phyloP scores from a whole-genome alignment of 148 eudicot genomes.

The Rhododendron molle region DNA sequence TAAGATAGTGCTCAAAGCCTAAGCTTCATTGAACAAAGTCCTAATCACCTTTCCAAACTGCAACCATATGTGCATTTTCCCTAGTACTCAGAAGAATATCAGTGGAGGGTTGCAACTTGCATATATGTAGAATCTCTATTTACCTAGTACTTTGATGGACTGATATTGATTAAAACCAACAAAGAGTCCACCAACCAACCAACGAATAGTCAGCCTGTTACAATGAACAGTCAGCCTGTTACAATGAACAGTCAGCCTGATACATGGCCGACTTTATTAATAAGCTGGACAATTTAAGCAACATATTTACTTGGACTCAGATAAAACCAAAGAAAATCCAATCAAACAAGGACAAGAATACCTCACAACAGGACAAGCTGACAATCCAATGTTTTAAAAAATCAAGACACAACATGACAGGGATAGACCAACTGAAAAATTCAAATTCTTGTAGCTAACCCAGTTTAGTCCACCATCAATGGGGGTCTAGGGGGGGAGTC shows the following conservation, averaged over 20 bases:
- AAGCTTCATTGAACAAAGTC: background rate
- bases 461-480: background rate
- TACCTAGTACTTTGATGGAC: too few species aligned
- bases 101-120: background rate
- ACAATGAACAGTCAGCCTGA: background rate
- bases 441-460: background rate
- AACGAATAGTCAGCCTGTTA: too few species aligned
- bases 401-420: background rate
- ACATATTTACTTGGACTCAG: background rate
- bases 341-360: background rate
- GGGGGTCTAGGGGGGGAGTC: background rate
- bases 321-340: background rate
- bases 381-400: too few species aligned
- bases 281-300: background rate
- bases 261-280: background rate
- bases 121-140: background rate
- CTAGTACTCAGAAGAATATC: background rate
- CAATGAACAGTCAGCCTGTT: background rate
- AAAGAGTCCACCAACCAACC: too few species aligned
- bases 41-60: background rate
- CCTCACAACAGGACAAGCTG: background rate
- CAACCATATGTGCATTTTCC: background rate
- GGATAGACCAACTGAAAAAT: background rate
- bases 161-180: background rate
- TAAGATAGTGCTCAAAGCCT: background rate